Evolutionary conservation across 768 basidiomycete genomes (phyloP).

Genomic region (Hysterangium stoloniferum): DNA sequence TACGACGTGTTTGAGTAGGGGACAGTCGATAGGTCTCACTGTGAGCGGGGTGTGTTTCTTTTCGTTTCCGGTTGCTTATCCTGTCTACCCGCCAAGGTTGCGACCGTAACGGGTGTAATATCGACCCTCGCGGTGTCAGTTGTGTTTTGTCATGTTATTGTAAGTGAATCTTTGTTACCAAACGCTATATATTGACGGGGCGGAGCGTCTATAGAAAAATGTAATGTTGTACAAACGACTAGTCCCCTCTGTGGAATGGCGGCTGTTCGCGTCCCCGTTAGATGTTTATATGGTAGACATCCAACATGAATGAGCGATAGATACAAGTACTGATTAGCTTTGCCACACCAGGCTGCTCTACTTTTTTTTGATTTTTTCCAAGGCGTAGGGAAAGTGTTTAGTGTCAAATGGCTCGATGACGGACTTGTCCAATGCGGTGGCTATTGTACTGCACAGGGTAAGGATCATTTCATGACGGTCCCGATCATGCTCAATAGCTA

Average conservation of each 20-base stretch:
- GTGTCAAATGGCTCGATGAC: constrained; percentile 29
- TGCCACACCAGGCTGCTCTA: constrained; percentile 12
- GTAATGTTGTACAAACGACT: constrained; percentile 21
- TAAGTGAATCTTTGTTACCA: no score
- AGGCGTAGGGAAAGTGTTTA: constrained; percentile 30
- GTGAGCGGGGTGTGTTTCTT: constrained; percentile 16
- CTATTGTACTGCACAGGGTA: constrained; percentile 34
- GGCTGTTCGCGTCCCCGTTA: constrained; percentile 28
- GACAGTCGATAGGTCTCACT: constrained; percentile 30
- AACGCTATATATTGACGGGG: not conserved
- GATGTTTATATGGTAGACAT: constrained; percentile 40
- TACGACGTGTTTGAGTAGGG: constrained; percentile 23
- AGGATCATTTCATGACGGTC: not conserved
- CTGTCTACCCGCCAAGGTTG: constrained; percentile 20
- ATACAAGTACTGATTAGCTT: not conserved
- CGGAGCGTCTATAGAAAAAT: constrained; percentile 20
- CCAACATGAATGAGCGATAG: not conserved
- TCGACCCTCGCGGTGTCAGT: constrained; percentile 28
- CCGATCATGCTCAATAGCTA: not conserved
- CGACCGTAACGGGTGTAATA: constrained; percentile 29
- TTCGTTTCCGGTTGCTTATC: not conserved
- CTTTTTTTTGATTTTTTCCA: constrained; percentile 30
- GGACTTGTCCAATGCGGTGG: constrained; percentile 27
- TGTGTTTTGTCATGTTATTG: constrained; percentile 26
- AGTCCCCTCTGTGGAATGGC: constrained; percentile 16